A percentile compares a stretch with the other conserved stretches of the same genome.
These are phyloP conservation scores for Fusarium secorum DNA, from an alignment of 2,329 filamentous ascomycete genomes.

Conservation along the genomic window DNA sequence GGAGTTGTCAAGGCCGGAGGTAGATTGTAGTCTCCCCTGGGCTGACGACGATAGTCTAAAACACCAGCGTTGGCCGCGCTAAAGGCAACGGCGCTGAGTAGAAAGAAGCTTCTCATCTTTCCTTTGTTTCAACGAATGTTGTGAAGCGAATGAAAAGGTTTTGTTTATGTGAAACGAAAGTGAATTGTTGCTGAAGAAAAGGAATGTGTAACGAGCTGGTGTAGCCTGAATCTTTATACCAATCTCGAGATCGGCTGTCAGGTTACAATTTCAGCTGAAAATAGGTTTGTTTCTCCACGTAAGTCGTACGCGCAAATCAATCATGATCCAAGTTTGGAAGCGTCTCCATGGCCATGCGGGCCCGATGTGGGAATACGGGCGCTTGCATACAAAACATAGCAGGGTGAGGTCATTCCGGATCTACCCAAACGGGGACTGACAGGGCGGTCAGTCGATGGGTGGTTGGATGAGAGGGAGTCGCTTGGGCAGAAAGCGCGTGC, in stretches of 20 bases:
- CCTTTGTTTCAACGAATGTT: constrained; percentile 20
- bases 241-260: neutral
- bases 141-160: constrained; percentile 16
- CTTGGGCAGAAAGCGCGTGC: constrained; percentile 11
- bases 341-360: neutral
- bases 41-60: constrained; percentile 8
- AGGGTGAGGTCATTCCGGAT: constrained; percentile 22
- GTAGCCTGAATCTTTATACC: constrained; percentile 19
- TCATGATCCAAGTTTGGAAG: constrained; percentile 10
- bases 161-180: constrained; percentile 16
- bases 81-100: constrained; percentile 19
- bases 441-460: constrained; percentile 20
- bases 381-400: constrained; percentile 24
- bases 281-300: neutral
- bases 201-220: neutral
- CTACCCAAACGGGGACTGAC: constrained; percentile 2
- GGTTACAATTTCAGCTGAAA: neutral
- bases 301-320: neutral
- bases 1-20: neutral
- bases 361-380: constrained; percentile 17
- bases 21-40: neutral
- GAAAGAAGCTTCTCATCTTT: constrained; percentile 28
- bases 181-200: constrained; percentile 13
- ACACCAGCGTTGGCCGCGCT: constrained; percentile 26
- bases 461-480: constrained; percentile 9